Evolutionary conservation across 441 rosid genomes (phyloP).

Genomic region (Populus hybrid): DNA sequence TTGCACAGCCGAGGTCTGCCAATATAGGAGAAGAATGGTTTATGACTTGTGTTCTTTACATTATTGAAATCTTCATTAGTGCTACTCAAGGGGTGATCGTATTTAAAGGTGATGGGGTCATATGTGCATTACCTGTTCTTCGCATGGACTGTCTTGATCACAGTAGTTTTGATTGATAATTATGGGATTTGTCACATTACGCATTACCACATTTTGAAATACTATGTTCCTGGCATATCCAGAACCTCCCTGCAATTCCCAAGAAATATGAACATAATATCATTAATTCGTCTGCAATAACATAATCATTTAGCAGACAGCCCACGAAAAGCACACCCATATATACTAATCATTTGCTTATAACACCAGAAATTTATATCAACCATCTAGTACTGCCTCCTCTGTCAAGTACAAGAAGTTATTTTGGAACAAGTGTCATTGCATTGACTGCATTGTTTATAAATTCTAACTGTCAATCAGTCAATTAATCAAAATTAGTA

Average conservation of each 20-base stretch:
- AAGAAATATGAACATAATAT: background rate
- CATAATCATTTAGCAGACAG: background rate
- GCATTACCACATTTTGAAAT: conserved; percentile 57
- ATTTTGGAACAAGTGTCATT: too few species aligned
- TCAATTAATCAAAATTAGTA: too few species aligned
- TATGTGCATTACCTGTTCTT: conserved; percentile 44
- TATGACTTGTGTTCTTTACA: background rate
- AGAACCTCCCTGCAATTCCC: conserved; percentile 59
- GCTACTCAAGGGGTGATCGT: background rate
- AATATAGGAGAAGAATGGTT: background rate
- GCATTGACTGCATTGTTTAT: too few species aligned
- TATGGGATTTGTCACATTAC: conserved; percentile 71
- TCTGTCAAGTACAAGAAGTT: too few species aligned
- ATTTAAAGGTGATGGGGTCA: background rate
- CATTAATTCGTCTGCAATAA: background rate
- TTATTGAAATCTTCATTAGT: background rate
- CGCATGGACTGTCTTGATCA: conserved; percentile 48
- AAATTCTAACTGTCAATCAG: too few species aligned
- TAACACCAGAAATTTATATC: background rate
- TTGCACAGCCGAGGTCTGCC: conserved; percentile 67
- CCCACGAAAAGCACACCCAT: background rate
- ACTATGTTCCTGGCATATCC: conserved; percentile 66
- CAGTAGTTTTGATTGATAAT: conserved; percentile 81
- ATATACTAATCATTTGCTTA: too few species aligned
- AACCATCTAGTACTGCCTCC: too few species aligned